phyloP scores from a whole-genome alignment of 208 protist genomes.

The Borovskyia barvae region DNA sequence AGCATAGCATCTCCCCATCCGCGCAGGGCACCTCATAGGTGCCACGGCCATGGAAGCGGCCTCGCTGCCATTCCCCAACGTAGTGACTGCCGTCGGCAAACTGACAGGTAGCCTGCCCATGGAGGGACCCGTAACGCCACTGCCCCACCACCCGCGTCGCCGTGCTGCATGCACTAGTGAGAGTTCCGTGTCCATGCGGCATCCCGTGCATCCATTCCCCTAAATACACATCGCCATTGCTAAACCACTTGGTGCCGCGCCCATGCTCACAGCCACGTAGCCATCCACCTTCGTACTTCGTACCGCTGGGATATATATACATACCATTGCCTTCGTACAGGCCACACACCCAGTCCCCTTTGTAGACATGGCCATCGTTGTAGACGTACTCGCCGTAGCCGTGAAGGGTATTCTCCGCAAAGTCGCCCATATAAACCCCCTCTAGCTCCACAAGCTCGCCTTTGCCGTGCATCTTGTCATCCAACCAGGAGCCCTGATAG shows the following conservation, averaged over 20 bases:
- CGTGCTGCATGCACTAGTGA: conserved; percentile 46
- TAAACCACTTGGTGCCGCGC: conserved; percentile 67
- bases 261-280: conserved; percentile 64
- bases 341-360: conserved; percentile 80
- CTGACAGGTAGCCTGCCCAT: conserved; percentile 58
- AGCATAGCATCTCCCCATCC: conserved; percentile 25
- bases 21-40: conserved; percentile 24
- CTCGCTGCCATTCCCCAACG: conserved; percentile 65
- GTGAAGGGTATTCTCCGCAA: conserved; percentile 69
- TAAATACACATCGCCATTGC: conserved; percentile 75
- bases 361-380: conserved; percentile 87
- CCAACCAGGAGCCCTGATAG: conserved; percentile 83
- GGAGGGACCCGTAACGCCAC: conserved; percentile 65
- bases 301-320: conserved; percentile 68
- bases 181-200: conserved; percentile 73
- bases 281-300: conserved; percentile 82
- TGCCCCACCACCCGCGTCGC: conserved; percentile 61
- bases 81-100: conserved; percentile 76
- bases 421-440: conserved; percentile 76
- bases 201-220: conserved; percentile 71
- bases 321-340: conserved; percentile 73
- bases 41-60: conserved; percentile 65
- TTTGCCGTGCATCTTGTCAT: conserved; percentile 78
- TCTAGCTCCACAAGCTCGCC: conserved; percentile 83
- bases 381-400: conserved; percentile 90